A percentile compares a stretch with the other conserved stretches of the same genome.
Evolutionary conservation across 2,329 filamentous ascomycete genomes (phyloP).

Genomic region (Cladophialophora carrionii): DNA sequence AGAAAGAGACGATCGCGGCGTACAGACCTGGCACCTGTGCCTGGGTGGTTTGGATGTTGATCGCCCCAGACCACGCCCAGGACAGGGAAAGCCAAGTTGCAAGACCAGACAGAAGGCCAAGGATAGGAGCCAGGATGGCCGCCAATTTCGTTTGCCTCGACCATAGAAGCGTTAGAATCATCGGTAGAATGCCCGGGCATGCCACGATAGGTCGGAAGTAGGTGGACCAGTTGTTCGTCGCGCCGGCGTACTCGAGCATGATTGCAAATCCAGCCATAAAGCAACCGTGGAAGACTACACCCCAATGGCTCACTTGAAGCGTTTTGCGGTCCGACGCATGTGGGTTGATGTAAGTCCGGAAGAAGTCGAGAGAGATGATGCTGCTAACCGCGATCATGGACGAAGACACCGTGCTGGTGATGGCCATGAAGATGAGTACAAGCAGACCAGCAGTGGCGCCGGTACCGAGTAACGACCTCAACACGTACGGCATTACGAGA

Average conservation of each 20-base stretch:
- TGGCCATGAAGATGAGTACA: conserved; percentile 57
- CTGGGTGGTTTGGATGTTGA: conserved; percentile 50
- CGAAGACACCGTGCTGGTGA: conserved; percentile 56
- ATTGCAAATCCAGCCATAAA: conserved; percentile 56
- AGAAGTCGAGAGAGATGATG: conserved; percentile 57
- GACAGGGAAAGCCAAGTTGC: conserved; percentile 44
- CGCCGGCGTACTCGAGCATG: conserved; percentile 54
- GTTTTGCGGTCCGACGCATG: conserved; percentile 49
- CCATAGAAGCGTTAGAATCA: conserved; percentile 40
- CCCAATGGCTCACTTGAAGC: conserved; percentile 53
- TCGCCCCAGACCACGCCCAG: conserved; percentile 44
- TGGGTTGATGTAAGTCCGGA: conserved; percentile 56
- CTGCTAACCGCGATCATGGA: conserved; percentile 57
- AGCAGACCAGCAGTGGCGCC: conserved; percentile 51
- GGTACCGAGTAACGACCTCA: conserved; percentile 51
- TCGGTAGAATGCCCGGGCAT: conserved; percentile 52
- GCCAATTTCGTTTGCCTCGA: conserved; percentile 52
- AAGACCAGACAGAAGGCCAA: conserved; percentile 19
- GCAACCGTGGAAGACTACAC: conserved; percentile 52
- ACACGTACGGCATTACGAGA: conserved; percentile 54
- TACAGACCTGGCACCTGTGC: conserved; percentile 50
- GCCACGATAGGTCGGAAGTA: conserved; percentile 50
- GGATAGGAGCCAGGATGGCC: conserved; percentile 45
- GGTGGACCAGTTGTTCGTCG: conserved; percentile 54
- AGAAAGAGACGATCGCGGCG: conserved; percentile 52